Percentiles rank a stretch among this genome's conserved stretches.
Conservation (phyloP, 2,329 filamentous ascomycete genomes). For the Fusarium musae region DNA sequence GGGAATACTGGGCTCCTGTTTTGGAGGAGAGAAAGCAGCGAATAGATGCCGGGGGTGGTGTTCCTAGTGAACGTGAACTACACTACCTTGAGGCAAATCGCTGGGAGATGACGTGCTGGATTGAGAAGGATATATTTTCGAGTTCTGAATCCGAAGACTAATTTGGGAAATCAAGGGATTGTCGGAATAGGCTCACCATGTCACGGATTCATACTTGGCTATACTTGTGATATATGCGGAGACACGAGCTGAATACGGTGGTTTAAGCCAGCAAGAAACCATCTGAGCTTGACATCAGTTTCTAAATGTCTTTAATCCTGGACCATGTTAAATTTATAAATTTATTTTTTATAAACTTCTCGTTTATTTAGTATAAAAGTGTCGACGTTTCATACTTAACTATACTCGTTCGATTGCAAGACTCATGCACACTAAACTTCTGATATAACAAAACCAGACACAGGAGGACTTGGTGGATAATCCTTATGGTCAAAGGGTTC, state of each 20-base stretch:
- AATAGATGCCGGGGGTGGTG: neutral
- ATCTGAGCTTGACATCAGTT: no score
- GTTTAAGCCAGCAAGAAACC: neutral
- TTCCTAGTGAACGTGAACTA: neutral
- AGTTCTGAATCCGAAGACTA: neutral
- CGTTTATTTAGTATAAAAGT: neutral
- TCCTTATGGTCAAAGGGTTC: slow-evolving; percentile 2
- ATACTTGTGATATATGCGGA: neutral
- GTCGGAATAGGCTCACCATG: neutral
- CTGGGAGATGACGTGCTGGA: neutral
- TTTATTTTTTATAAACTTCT: neutral
- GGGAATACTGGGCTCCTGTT: neutral
- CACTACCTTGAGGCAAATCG: neutral
- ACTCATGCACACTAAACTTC: neutral
- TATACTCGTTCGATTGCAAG: neutral
- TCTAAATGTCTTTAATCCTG: neutral
- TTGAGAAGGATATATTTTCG: neutral
- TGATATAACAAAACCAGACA: neutral
- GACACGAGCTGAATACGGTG: neutral
- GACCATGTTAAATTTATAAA: neutral
- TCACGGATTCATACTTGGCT: no score
- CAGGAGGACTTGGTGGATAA: neutral
- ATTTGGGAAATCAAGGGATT: no score
- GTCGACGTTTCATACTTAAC: neutral
- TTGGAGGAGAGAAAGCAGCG: neutral